Conservation (phyloP, 805 yeast genomes). For the Komagataella pastoris region DNA sequence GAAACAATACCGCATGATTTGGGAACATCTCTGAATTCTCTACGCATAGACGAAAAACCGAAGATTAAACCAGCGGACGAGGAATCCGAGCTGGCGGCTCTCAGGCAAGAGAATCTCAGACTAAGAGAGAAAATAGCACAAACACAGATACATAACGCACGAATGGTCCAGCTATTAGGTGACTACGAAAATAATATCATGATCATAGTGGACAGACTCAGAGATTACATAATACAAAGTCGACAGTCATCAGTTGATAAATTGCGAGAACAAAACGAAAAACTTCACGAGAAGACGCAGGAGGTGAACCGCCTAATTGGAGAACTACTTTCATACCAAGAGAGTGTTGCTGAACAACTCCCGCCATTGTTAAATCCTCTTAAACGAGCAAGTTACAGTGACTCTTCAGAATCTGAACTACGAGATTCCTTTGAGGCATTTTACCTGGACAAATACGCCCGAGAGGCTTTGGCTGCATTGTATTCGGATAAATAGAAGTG, state of each 20-base stretch:
- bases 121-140: background rate
- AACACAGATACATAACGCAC: background rate
- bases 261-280: background rate
- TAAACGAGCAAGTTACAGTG: background rate
- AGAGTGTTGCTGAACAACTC: background rate
- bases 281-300: background rate
- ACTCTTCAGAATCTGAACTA: background rate
- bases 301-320: background rate
- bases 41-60: background rate
- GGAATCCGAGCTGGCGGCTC: background rate
- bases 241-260: background rate
- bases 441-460: background rate
- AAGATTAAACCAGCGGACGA: background rate
- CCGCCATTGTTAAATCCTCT: background rate
- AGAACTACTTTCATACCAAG: background rate
- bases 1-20: background rate
- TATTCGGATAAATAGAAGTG: background rate
- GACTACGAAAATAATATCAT: slow-evolving; percentile 5
- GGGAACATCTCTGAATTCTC: background rate
- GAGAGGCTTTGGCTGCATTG: background rate
- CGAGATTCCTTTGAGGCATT: background rate
- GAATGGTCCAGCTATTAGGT: slow-evolving; percentile 1
- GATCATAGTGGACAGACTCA: slow-evolving; percentile 2
- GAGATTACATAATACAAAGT: slow-evolving; percentile 1
- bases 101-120: background rate